Evolutionary conservation across 306 rosid species (phyloP), one percentile per base, ranked within the genome.

Genomic region (Styphnolobium japonicum): DNA sequence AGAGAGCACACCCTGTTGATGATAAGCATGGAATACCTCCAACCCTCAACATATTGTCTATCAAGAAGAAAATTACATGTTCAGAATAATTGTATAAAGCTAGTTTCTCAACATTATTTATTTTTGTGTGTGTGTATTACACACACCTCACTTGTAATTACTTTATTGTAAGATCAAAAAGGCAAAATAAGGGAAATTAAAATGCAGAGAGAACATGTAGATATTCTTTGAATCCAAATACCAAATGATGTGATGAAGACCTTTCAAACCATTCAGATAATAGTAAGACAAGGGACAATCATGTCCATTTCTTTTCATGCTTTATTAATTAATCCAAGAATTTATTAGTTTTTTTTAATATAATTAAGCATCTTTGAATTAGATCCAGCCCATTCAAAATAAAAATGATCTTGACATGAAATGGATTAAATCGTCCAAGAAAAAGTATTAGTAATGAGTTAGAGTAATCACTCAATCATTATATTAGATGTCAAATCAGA

Each of bases 1-100:
- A 94, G 98, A 82, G 88, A 92, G 92, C 98, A 94, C 92, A 84
- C 71, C 90, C 98, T 48, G 92, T 83, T 70, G 87, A 33, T 16
- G 66, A 72, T 37, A 81, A 55, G 64, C 74, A 81, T 4, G 82
- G 80, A 80, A 84, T 86, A 37, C 48, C 71, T 75, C 55, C 80
- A 22, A 77, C 75, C 23, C 65, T 74, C 67, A 79, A 36, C 66
- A 69, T 65, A 27, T 69, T 64, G 80, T 70, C 60, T 40, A 66
- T 42, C 45, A 37, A 23, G 23, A 48, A 18, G 31, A 16, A 36
- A 16, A 34, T 25, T 4, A 27, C 40, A 12, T 18, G 25, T 37
- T 37, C 9, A 37, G 42, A 27, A 27, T 27, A 27, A 1, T 27
- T 27, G 1, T 27, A 27, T 27, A 1, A 27, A 27, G 31, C 31